Evolutionary conservation across 768 basidiomycete species (phyloP).

Genomic region (Rhodocollybia butyracea): DNA sequence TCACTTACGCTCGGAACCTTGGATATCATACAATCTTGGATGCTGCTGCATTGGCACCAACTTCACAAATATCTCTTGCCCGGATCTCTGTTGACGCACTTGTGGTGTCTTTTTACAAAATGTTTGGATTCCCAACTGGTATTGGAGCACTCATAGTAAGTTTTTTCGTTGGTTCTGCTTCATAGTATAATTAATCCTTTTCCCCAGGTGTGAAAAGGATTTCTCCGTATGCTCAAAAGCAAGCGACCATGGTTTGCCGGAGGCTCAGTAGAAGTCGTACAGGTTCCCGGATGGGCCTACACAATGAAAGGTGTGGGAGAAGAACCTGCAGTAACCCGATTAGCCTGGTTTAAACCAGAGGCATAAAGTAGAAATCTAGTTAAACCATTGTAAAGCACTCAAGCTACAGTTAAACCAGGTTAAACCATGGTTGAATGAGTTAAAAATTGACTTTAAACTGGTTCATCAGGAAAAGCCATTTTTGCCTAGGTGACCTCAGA

Average conservation of each 20-base stretch:
- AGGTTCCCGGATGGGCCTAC: constrained; percentile 71
- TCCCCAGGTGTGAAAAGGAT: constrained; percentile 39
- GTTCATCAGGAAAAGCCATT: too few species aligned
- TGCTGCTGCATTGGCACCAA: constrained; percentile 77
- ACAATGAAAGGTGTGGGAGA: constrained; percentile 46
- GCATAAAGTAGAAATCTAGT: too few species aligned
- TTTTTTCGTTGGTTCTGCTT: not conserved
- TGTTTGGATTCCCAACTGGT: constrained; percentile 87
- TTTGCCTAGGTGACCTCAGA: too few species aligned
- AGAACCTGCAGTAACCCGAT: too few species aligned
- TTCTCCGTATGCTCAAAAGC: constrained; percentile 59
- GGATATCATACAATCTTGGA: constrained; percentile 77
- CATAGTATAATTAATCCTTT: too few species aligned
- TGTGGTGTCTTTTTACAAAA: constrained; percentile 85
- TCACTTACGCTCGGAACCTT: constrained; percentile 59
- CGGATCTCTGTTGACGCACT: constrained; percentile 75
- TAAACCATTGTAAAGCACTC: too few species aligned
- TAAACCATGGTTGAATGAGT: too few species aligned
- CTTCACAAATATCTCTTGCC: constrained; percentile 61
- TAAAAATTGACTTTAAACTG: too few species aligned
- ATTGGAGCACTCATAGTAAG: constrained; percentile 75
- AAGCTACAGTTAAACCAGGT: too few species aligned
- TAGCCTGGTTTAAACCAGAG: too few species aligned
- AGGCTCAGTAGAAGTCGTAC: constrained; percentile 78
- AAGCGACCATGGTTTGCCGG: constrained; percentile 75